Conservation (phyloP, 2,329 filamentous ascomycete genomes). For the Pestalotiopsis sp. region DNA sequence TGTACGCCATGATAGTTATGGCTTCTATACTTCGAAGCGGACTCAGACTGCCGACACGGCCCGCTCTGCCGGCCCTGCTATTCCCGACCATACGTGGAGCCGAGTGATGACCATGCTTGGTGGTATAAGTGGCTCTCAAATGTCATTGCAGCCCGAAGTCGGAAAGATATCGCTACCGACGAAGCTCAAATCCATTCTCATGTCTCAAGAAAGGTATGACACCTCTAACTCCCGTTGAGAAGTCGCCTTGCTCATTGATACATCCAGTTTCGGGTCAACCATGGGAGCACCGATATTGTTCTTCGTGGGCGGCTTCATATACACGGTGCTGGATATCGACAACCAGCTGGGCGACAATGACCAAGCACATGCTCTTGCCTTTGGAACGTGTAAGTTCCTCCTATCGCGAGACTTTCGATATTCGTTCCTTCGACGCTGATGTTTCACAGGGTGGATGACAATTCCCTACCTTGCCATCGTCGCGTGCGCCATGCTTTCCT, state of each 20-base stretch:
- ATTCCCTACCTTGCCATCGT: constrained; percentile 33
- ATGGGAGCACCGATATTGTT: constrained; percentile 30
- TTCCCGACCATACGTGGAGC: constrained; percentile 25
- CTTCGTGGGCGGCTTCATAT: constrained; percentile 30
- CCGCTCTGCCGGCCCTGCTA: background rate
- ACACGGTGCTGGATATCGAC: constrained; percentile 28
- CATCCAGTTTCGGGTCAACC: constrained; percentile 28
- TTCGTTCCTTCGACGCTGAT: background rate
- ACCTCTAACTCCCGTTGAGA: background rate
- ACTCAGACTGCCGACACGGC: constrained; percentile 13
- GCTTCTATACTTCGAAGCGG: constrained; percentile 2
- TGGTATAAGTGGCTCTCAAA: constrained; percentile 22
- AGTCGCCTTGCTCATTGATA: background rate
- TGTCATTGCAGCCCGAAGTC: background rate
- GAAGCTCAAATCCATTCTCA: constrained; percentile 28
- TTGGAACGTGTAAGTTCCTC: constrained; percentile 32
- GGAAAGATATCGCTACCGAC: constrained; percentile 24
- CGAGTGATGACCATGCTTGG: constrained; percentile 29
- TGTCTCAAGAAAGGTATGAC: constrained; percentile 28
- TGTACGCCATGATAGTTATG: background rate
- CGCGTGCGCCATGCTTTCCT: constrained; percentile 32
- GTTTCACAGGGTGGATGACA: constrained; percentile 32
- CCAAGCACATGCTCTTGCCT: constrained; percentile 30
- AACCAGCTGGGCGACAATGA: constrained; percentile 30
- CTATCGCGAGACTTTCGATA: no score